Evolutionary conservation across 371 early-diverging fungal species (phyloP), one percentile per base, ranked within the genome.

Genomic region (Mucor mucedo): DNA sequence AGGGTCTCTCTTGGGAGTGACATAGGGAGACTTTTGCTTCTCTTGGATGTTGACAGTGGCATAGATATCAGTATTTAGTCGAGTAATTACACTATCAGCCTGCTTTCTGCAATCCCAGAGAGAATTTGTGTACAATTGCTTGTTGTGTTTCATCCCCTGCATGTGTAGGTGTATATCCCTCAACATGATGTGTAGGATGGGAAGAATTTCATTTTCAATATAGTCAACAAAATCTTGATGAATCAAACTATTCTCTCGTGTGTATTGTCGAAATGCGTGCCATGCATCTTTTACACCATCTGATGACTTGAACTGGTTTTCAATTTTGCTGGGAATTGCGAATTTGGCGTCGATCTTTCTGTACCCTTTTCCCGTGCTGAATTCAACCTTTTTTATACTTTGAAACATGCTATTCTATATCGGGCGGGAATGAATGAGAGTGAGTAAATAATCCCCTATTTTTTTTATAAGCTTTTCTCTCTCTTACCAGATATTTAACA

Each of bases 201-300:
- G 62, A 29, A 58, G 49, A n/a, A 65, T 65, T 49, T 65, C 70
- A 58, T 54, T 65, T 11, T 69, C 62, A 14, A 69, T 69, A 39
- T 65, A 69, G 14, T 65, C 70, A 40, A 69, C 70, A 58, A 65
- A 69, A 39, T 69, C 70, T 42, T 65, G 56, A 42, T 69, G 70
- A 40, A 69, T 55, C 35, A 69, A 39, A 16, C 65, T 65, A n/a
- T 69, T 69, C 54, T 69, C 70, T 21, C 70, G 52, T 2, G 65
- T 58, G 29, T 61, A 69, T 16, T 69, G 65, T 42, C 65, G 42
- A 30, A 69, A 69, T 13, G 70, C 65, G 7, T 49, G 14, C 70
- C 70, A 69, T 27, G 70, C 70, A 58, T 69, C 70, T 39, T 69
- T 65, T 11, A 69, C 70, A 10, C 70, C 70, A 44, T 65, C 45